phyloP scores from a whole-genome alignment of 306 rosid species.

The Cercis canadensis region DNA sequence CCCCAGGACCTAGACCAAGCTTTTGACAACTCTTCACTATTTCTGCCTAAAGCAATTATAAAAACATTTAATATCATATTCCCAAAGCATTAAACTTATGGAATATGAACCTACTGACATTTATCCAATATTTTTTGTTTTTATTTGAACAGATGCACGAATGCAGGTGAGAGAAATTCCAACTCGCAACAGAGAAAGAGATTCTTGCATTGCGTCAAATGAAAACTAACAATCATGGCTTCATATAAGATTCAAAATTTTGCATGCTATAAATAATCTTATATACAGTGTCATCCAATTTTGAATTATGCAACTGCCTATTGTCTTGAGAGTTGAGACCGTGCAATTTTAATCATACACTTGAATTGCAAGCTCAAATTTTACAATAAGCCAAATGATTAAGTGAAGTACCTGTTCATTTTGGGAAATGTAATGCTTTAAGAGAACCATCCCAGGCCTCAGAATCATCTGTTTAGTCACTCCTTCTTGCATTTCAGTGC shows the following conservation, averaged over 20 bases:
- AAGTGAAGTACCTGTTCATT: constrained; percentile 53
- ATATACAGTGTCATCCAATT: no score
- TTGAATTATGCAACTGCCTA: no score
- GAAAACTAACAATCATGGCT: no score
- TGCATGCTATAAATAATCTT: no score
- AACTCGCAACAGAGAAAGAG: neutral
- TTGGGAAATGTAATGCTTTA: constrained; percentile 50
- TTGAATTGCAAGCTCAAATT: neutral
- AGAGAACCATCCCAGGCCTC: constrained; percentile 72
- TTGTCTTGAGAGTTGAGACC: no score
- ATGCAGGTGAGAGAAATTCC: neutral
- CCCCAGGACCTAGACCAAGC: constrained; percentile 71
- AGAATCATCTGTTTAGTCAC: constrained; percentile 25
- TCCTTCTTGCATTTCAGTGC: constrained; percentile 21
- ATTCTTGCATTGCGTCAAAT: no score
- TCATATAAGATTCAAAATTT: no score
- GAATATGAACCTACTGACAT: neutral
- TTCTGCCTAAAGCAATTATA: constrained; percentile 49
- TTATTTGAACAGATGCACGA: neutral
- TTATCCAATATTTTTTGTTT: no score
- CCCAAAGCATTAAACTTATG: neutral
- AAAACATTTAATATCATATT: neutral
- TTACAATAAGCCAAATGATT: neutral
- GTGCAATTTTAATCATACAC: neutral
- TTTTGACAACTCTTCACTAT: constrained; percentile 50